Evolutionary conservation across 2,329 filamentous ascomycete species (phyloP), one percentile per base, ranked within the genome.

Genomic region (Aspergillus vadensis): DNA sequence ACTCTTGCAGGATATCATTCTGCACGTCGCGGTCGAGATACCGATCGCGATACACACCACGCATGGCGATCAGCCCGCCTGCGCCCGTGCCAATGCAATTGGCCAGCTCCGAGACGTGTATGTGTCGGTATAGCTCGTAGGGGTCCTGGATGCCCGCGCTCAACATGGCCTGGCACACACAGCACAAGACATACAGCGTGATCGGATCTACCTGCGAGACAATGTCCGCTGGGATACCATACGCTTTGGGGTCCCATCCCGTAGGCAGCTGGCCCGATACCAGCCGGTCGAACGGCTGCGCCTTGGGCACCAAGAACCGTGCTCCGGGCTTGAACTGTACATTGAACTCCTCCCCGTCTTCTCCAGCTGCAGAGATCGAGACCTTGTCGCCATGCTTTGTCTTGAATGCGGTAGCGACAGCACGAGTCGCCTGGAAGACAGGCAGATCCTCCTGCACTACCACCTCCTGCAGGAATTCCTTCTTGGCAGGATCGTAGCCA

Each of bases 91-190:
- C 93, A 67, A 97, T 87, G 74, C 92, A 97, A 85, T 97, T 98
- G 76, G 93, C 93, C 52, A 97, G 90, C 74, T 98, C 91, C 5
- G 94, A 96, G 63, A 97, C 88, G 77, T 98, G 93, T 64, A 98
- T 92, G 71, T 98, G 97, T 82, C 97, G 91, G 86, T 97, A 97
- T 80, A 98, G 97, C 80, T 98, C 93, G 75, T 97, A 97, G n/a
- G 93, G 94, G 74, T 98, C 93, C 15, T 93, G 97, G 75, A 98
- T 93, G 86, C 93, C 93, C 63, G 91, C 89, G 38, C 91, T 88
- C 54, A 97, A 83, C 0, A 98, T 86, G 61, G 92, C 88, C 77
- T 98, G 94, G 1, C 90, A 91, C 47, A 92, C 94, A 53, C 91
- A 94, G 39, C 97, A 92, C 36, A 98, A 88, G 15, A 96, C 91